Evolutionary conservation across 1,139 yeast genomes (phyloP).

Genomic region (Zhuliangozyma blackwelliae): DNA sequence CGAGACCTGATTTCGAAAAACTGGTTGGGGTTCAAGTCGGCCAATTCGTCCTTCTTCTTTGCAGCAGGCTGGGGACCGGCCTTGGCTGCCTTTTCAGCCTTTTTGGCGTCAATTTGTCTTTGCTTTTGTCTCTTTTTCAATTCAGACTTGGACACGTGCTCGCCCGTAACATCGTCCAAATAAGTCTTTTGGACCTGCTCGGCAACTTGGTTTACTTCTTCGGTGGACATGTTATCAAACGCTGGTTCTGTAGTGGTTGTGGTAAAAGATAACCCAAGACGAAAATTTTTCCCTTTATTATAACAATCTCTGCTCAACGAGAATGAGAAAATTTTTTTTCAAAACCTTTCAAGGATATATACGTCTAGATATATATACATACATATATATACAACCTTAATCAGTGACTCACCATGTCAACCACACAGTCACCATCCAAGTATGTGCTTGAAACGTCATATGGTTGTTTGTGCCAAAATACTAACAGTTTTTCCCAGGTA

Average conservation of each 20-base stretch:
- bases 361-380: too few species aligned
- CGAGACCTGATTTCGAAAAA: constrained; percentile 91
- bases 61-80: constrained; percentile 47
- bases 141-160: constrained; percentile 93
- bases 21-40: constrained; percentile 91
- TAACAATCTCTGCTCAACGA: not conserved
- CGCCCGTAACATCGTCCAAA: constrained; percentile 93
- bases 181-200: constrained; percentile 84
- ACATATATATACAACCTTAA: too few species aligned
- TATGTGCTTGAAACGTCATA: not conserved
- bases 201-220: constrained; percentile 55
- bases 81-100: constrained; percentile 81
- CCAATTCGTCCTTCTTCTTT: constrained; percentile 64
- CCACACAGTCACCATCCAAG: not conserved
- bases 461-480: too few species aligned
- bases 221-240: constrained; percentile 26
- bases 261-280: not conserved
- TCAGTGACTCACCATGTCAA: not conserved
- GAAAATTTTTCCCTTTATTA: not conserved
- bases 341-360: too few species aligned
- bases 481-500: constrained; percentile 2
- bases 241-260: constrained; percentile 1
- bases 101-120: constrained; percentile 83
- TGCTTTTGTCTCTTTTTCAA: constrained; percentile 92
- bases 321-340: not conserved